Evolutionary conservation across 257 asterid species (phyloP).

Genomic region (Solanum corneliomulleri): DNA sequence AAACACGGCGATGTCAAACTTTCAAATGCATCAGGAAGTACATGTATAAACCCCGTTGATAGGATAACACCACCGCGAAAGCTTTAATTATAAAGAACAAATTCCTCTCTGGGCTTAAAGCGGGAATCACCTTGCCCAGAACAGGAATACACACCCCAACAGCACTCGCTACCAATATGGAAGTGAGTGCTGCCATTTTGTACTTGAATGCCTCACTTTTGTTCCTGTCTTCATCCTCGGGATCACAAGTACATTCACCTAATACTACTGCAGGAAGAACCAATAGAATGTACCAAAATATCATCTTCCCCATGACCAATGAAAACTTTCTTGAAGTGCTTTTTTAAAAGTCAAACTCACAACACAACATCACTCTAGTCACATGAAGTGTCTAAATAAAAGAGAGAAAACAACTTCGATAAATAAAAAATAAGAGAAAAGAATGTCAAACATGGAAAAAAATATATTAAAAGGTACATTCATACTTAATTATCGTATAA

Average conservation of each 20-base stretch:
- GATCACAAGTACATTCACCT: background rate
- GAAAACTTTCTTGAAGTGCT: background rate
- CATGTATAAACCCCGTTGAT: slow-evolving; percentile 12
- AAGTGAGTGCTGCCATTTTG: slow-evolving; percentile 8
- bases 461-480: background rate
- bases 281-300: background rate
- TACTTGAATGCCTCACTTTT: slow-evolving; percentile 1
- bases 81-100: slow-evolving; percentile 15
- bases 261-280: background rate
- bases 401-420: background rate
- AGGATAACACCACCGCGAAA: slow-evolving; percentile 13
- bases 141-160: slow-evolving; percentile 13
- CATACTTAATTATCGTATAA: background rate
- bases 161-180: slow-evolving; percentile 12
- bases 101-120: slow-evolving; percentile 4
- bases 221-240: background rate
- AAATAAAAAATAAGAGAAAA: background rate
- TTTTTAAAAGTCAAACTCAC: background rate
- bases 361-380: background rate
- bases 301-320: background rate
- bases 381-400: background rate
- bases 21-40: slow-evolving; percentile 12
- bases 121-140: background rate
- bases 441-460: background rate
- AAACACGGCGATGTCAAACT: slow-evolving; percentile 5